Conservation (phyloP, 257 asterid species). For the Gardenia jasminoides region DNA sequence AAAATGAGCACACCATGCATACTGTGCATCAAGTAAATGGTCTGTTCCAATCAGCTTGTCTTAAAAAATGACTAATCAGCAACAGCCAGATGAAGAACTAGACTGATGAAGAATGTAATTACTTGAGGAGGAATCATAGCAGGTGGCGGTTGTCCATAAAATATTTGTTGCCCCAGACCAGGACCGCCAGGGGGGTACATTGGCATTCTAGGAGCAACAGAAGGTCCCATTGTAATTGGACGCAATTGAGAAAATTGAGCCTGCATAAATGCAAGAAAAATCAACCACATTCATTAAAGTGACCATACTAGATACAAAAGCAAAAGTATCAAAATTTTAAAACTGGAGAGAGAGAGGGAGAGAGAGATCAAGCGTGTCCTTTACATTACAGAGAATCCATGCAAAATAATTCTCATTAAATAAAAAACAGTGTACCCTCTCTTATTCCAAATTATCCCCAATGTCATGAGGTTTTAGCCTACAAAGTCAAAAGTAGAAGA, state of each 20-base stretch:
- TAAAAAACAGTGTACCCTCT: neutral
- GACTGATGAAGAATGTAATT: slow-evolving; percentile 8
- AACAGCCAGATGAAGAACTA: neutral
- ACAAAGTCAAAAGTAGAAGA: neutral
- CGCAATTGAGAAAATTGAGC: slow-evolving; percentile 91
- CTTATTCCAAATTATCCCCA: neutral
- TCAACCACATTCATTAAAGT: neutral
- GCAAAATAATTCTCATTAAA: neutral
- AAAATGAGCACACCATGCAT: neutral
- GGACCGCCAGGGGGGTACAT: slow-evolving; percentile 81
- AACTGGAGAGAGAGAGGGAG: no score
- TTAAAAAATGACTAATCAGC: neutral
- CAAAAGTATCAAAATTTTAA: neutral
- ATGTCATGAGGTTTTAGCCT: neutral
- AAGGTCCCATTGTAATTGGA: slow-evolving; percentile 66
- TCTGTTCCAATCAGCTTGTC: neutral
- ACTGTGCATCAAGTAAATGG: neutral
- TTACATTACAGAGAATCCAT: neutral
- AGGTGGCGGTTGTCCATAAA: slow-evolving; percentile 88
- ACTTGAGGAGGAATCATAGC: slow-evolving; percentile 79
- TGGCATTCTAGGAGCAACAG: slow-evolving; percentile 80
- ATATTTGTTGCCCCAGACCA: slow-evolving; percentile 86
- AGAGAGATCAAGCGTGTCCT: no score
- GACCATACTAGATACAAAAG: neutral
- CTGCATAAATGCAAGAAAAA: slow-evolving; percentile 33